Conservation (phyloP, 345 rosid species). For the Mallotus nudiflorus region DNA sequence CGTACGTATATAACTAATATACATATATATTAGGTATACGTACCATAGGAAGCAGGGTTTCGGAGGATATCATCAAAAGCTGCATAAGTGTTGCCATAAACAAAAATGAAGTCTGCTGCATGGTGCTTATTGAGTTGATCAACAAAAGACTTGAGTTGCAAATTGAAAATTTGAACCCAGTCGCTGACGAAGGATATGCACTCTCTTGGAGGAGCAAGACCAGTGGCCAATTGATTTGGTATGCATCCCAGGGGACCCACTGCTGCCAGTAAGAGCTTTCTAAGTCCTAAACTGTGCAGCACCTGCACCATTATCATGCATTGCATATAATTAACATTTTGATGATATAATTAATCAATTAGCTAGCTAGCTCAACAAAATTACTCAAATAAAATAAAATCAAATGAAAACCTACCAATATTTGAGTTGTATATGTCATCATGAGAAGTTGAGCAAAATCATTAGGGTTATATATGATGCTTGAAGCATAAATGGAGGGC, state of each 20-base stretch:
- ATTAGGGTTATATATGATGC: conserved; percentile 2
- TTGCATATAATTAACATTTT: too few relatives aligned
- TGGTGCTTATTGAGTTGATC: conserved; percentile 42
- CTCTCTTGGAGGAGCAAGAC: conserved; percentile 37
- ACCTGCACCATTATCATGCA: conserved; percentile 21
- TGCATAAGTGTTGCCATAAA: conserved; percentile 51
- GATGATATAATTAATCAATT: too few relatives aligned
- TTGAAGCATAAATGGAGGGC: background rate
- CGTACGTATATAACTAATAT: too few relatives aligned
- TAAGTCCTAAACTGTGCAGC: conserved; percentile 5
- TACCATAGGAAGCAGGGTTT: conserved; percentile 42
- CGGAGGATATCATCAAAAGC: conserved; percentile 42
- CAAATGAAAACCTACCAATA: conserved; percentile 16
- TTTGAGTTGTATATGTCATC: background rate
- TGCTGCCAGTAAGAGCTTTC: conserved; percentile 38
- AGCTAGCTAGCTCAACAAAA: too few relatives aligned
- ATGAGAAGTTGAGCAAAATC: conserved; percentile 14
- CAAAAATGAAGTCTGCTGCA: conserved; percentile 35
- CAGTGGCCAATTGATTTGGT: conserved; percentile 53
- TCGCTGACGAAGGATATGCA: conserved; percentile 47
- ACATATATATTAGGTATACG: too few relatives aligned
- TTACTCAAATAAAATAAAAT: too few relatives aligned
- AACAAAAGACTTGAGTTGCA: conserved; percentile 43
- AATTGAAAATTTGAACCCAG: conserved; percentile 47
- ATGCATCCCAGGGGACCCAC: conserved; percentile 70